Evolutionary conservation across 2,329 filamentous ascomycete genomes (phyloP), one percentile per base, ranked within the genome.

Genomic region (Hypoxylon sp.): DNA sequence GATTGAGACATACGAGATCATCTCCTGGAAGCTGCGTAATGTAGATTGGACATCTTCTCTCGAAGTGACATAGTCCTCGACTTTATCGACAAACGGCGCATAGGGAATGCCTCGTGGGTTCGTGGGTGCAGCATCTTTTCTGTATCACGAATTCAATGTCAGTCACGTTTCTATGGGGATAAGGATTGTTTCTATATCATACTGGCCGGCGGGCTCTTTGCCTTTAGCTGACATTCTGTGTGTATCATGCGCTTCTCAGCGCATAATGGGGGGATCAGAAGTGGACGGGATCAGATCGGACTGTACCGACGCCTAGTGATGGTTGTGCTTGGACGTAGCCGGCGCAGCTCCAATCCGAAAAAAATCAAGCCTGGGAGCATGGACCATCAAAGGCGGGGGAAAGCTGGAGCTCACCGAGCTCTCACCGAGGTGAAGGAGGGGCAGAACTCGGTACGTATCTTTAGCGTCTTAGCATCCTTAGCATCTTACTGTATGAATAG

Each of bases 1-100:
- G 65, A 35, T 15, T 7, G 10, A 17, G 65, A 82, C 87, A 80
- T 86, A 96, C 92, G 92, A 93, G 73, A 97, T 97, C 93, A 97
- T 96, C 84, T 97, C 93, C 79, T 95, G 93, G 79, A 97, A 97
- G 79, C 87, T 93, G 77, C 92, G 90, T 76, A 97, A 84, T 15
- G 92, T 94, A 50, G 87, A 85, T 78, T 97, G 93, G 74, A 96
- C 93, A 76, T 97, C 92, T 39, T 88, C 88, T 60, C 92, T 88
- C 46, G 91, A 89, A 48, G 91, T 85, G 64, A 96, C 91, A 84
- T 95, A 97, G 82, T 97, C 93, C 80, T 97, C 93, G 70, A 96
- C 92, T 75, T 91, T 92, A 81, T 96, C 92, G 77, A 96, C 92
- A 79, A 96, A 96, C 5, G 93, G 93, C 71, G 93, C 93, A 76